Evolutionary conservation across 2,329 filamentous ascomycete genomes (phyloP), one percentile per base, ranked within the genome.

Genomic region (Berkeleyomyces basicola): DNA sequence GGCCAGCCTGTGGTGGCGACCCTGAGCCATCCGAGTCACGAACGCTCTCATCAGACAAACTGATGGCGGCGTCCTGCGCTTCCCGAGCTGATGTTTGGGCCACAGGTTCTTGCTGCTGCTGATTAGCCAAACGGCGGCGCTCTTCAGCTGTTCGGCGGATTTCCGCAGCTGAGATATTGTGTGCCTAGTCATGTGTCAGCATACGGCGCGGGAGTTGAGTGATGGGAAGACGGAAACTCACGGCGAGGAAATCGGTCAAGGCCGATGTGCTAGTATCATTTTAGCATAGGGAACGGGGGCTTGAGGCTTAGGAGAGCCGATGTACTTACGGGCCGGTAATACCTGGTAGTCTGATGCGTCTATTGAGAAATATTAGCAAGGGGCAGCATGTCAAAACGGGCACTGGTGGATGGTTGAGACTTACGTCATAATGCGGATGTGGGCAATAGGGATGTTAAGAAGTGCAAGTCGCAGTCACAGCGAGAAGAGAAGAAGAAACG

Each of bases 151-250:
- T 75, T 23, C 74, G 70, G 43, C 77, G 75, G 63, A 83, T 83
- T 64, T 80, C 77, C 37, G 75, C 71, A 1, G 81, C 79, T 31
- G 82, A 88, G 67, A 90, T 90, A 68, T 88, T 88, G 71, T 88
- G 84, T 2, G 85, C 82, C 80, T 86, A 43, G 16, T 14, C 33
- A 39, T 58, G 51, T 47, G 43, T 40, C 47, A 49, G 62, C 14
- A 37, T n/a, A 23, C 23, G n/a, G 43, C 37, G 14, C 23, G 23
- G 7, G 5, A 14, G 7, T 5, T 4, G 7, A 23, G 10, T 4
- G 3, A 40, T 7, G 42, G 4, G 40, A 1, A 47, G 42, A 53
- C 7, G 49, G 6, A 3, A 51, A 67, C 75, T 67, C 66, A 78
- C 76, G 33, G 78, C 78, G 51, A 81, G 70, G 65, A 79, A 81